Evolutionary conservation across 176 grass and related monocot genomes (phyloP).

Genomic region (Carex myosuroides): DNA sequence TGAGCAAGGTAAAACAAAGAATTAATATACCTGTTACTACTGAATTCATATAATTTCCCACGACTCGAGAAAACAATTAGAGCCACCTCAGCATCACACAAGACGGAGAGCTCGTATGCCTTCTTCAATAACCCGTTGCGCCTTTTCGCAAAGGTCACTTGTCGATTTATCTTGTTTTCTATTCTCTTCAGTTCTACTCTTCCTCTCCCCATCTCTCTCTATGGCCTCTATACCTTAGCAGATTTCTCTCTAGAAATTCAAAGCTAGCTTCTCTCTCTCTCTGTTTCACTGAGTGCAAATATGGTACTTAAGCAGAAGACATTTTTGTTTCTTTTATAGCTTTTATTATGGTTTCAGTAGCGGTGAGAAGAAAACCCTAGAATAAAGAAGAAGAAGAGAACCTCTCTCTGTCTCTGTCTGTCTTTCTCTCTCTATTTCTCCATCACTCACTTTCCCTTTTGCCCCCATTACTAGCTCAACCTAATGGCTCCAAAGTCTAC

Average conservation of each 20-base stretch:
- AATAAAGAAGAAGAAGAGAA: neutral
- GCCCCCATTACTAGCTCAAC: constrained; percentile 16
- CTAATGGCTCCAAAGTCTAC: constrained; percentile 19
- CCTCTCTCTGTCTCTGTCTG: neutral
- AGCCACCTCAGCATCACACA: constrained; percentile 89
- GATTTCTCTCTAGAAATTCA: neutral
- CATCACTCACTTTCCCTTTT: constrained; percentile 23
- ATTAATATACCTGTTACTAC: constrained; percentile 40
- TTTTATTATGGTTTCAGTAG: constrained; percentile 12
- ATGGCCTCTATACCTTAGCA: neutral
- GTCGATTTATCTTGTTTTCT: constrained; percentile 99
- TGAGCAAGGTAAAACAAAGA: neutral
- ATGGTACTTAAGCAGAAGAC: constrained; percentile 8
- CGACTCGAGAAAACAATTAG: constrained; percentile 94
- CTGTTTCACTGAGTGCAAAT: neutral
- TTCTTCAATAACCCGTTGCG: constrained; percentile 88
- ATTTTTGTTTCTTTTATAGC: neutral
- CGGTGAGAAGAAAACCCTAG: constrained; percentile 6
- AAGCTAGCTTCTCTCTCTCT: neutral
- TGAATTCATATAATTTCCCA: constrained; percentile 96
- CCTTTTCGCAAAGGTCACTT: constrained; percentile 94
- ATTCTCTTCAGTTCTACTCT: constrained; percentile 95
- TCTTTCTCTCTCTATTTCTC: constrained; percentile 21
- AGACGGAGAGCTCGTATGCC: constrained; percentile 89
- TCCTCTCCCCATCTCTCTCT: constrained; percentile 64